Evolutionary conservation across 177 flowering plant genomes (phyloP).

Genomic region (Vitis hybrid): DNA sequence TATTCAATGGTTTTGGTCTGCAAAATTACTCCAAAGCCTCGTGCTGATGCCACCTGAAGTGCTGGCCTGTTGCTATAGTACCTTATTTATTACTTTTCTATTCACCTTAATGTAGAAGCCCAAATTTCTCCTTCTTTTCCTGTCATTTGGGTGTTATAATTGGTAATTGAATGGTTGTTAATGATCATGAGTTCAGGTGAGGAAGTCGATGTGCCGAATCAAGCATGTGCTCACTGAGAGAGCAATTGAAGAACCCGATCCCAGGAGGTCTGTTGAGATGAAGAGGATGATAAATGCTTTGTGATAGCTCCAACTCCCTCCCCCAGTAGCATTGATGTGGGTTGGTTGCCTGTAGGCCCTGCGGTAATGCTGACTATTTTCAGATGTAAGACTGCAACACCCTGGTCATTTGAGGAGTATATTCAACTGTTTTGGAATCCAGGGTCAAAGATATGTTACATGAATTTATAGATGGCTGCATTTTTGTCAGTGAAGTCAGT

Average conservation of each 20-base stretch:
- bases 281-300: slow-evolving; percentile 84
- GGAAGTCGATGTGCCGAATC: slow-evolving; percentile 95
- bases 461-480: not conserved
- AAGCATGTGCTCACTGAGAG: slow-evolving; percentile 93
- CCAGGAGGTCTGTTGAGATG: slow-evolving; percentile 91
- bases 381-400: not conserved
- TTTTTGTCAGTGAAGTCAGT: not conserved
- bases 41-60: too few species aligned
- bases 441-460: not conserved
- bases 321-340: not conserved
- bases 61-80: too few species aligned
- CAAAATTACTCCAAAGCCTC: too few species aligned
- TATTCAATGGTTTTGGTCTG: too few species aligned
- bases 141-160: not conserved
- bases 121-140: not conserved
- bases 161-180: not conserved
- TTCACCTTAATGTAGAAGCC: not conserved
- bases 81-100: too few species aligned
- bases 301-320: slow-evolving; percentile 27
- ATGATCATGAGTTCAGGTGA: slow-evolving; percentile 54
- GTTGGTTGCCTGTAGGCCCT: not conserved
- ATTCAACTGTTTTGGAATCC: not conserved
- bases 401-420: not conserved
- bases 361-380: not conserved
- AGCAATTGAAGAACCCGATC: slow-evolving; percentile 85